A percentile compares a stretch with the other conserved stretches of the same genome.
Evolutionary conservation across 2,329 filamentous ascomycete species (phyloP).

Genomic region (Aureobasidium vineae): DNA sequence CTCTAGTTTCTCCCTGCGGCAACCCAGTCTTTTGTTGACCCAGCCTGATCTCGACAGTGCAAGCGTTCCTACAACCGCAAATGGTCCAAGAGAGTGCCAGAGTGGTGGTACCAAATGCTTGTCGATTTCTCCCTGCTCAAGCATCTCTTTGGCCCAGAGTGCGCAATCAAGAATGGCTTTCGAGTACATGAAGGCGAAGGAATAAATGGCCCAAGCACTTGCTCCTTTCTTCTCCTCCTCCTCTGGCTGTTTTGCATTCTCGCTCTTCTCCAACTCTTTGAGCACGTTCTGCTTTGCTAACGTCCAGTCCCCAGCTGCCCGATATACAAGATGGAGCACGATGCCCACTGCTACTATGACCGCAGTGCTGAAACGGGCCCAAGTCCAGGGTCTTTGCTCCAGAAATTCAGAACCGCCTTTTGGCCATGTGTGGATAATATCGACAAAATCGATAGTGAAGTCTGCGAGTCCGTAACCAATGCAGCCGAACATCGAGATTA

Average conservation of each 20-base stretch:
- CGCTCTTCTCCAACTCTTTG: neutral
- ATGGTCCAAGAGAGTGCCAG: neutral
- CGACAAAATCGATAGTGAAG: neutral
- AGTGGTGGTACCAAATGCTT: neutral
- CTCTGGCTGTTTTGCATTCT: neutral
- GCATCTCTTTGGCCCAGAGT: neutral
- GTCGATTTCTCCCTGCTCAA: neutral
- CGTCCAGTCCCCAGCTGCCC: neutral
- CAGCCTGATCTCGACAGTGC: neutral
- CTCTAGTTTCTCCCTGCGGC: neutral
- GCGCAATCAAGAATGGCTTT: neutral
- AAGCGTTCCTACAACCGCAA: neutral
- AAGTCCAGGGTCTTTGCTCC: neutral
- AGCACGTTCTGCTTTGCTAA: neutral
- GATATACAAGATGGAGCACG: neutral
- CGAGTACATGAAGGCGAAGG: neutral
- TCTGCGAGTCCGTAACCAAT: neutral
- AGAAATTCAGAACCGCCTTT: too few species aligned
- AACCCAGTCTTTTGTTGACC: neutral
- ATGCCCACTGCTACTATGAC: neutral
- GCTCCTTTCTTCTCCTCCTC: neutral
- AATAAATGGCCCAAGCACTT: neutral
- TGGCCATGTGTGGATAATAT: neutral
- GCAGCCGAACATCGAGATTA: neutral
- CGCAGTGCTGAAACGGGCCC: neutral